Evolutionary conservation across 768 basidiomycete genomes (phyloP), one percentile per base, ranked within the genome.

Genomic region (Dendrothele bispora): DNA sequence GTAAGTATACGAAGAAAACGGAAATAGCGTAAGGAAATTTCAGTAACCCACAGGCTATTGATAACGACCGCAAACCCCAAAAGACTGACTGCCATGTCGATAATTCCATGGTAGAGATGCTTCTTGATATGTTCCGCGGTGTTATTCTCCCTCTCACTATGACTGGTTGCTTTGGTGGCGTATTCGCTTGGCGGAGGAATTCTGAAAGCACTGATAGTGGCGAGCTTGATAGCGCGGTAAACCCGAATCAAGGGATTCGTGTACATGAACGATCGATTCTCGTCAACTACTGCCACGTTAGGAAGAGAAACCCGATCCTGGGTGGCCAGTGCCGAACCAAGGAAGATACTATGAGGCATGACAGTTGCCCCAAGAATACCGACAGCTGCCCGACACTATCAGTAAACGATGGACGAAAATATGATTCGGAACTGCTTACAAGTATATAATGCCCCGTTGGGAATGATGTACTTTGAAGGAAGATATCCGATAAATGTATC

Each of bases 311-410:
- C 58, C 37, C 93, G 73, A 48, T 93, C 85, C 61, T 93, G 88
- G 0, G 90, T 92, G 2, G 91, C 86, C 4, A 97, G 79, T 25
- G 83, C 80, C 3, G 90, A 91, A 5, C 93, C 94, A 14, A 97
- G 74, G 71, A 89, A 93, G n/a, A 97, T 73, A 50, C 86, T 86
- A 63, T 95, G 93, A 0, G 93, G 93, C 93, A 95, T 95, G 50
- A 93, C 85, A 3, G 91, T 97, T 1, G 91, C 91, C 25, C 88
- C 86, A 1, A 88, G 59, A 41, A 91, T 83, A 29, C 87, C 87
- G 45, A 88, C 80, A 25, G 84, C 82, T 84, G 51, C 34, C 49
- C 46, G 35, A n/a, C n/a, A n/a, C n/a, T n/a, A n/a, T n/a, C n/a
- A 22, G 43, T 27, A 24, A 50, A 39, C 11, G 20, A 26, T 22